Evolutionary conservation across 1,284 basidiomycete genomes (phyloP), one percentile per base, ranked within the genome.

Genomic region (Leccinum angustisporum): DNA sequence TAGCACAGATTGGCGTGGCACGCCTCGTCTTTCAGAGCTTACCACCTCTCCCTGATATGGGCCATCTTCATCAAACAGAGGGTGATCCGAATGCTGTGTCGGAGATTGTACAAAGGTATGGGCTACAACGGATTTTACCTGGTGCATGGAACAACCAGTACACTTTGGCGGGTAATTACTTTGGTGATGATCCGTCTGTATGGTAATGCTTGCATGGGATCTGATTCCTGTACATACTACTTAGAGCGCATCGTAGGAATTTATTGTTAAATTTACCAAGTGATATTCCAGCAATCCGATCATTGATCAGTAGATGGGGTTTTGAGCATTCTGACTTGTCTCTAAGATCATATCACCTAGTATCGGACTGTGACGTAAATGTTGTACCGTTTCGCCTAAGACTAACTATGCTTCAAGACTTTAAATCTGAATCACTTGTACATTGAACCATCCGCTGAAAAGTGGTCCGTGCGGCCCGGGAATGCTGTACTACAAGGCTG

Each of bases 121-220:
- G 76, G 11, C 69, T 91, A 16, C 79, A 80, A 13, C 75, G 78
- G 43, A 73, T 73, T 31, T 63, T 82, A 31, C 72, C 77, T 58
- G 71, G 68, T 8, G 72, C 80, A n/a, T 83, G 80, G 80, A 76
- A 84, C 66, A 71, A 77, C 61, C 69, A 73, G 18, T 71, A 71
- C 31, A 77, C 82, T 1, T 75, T 90, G 33, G 76, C 73, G 21
- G 88, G 86, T 6, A 88, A 88, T 67, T 87, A 85, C 71, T 90
- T 90, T 67, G 73, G 75, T 11, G 88, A 91, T 66, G 77, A 86
- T 72, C 87, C 88, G 1, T 68, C 70, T 21, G 51, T 56, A 27
- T 71, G 63, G 61, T 61, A 18, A 70, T 46, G 38, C 50, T 51
- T 30, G 33, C 14, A n/a, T 52, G 27, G 14, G 33, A 30, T 30